These are phyloP conservation scores for Aspergillus funiculosus DNA, from an alignment of 495 filamentous ascomycete species.

Conservation along the genomic window DNA sequence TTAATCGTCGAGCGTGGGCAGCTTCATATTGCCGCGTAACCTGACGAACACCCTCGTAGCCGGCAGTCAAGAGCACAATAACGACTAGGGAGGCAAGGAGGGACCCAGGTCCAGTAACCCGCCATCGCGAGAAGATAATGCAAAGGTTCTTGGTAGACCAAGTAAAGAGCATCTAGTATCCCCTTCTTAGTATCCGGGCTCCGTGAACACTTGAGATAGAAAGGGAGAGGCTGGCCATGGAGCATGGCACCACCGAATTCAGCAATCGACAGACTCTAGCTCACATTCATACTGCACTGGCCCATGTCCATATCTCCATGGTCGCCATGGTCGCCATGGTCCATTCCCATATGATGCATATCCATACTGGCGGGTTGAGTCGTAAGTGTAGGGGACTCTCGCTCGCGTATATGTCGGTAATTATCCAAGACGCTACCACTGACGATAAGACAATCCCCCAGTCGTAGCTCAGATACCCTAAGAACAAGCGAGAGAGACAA, in stretches of 20 bases:
- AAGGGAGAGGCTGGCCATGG: too few relatives aligned
- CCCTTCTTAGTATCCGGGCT: background rate
- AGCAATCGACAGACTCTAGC: conserved; percentile 22
- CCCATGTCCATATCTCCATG: conserved; percentile 59
- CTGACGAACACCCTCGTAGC: conserved; percentile 84
- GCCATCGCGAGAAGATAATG: conserved; percentile 92
- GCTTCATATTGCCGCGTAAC: conserved; percentile 68
- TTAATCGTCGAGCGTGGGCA: conserved; percentile 44
- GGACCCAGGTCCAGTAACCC: conserved; percentile 60
- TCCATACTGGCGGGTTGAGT: conserved; percentile 20
- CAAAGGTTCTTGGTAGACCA: conserved; percentile 90
- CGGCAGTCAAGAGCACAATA: conserved; percentile 75
- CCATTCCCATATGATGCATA: conserved; percentile 38
- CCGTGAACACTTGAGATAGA: too few relatives aligned
- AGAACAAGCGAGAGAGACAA: too few relatives aligned
- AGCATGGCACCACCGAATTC: too few relatives aligned
- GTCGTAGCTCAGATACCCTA: too few relatives aligned
- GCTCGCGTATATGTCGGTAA: background rate
- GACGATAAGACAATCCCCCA: too few relatives aligned
- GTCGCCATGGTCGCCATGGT: conserved; percentile 40
- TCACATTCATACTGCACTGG: conserved; percentile 81
- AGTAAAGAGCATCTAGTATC: conserved; percentile 84
- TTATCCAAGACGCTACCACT: too few relatives aligned
- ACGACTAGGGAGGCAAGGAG: conserved; percentile 76
- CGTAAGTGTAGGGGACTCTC: background rate